Evolutionary conservation across 495 filamentous ascomycete species (phyloP), one percentile per base, ranked within the genome.

Genomic region (Trypethelium eluteriae): DNA sequence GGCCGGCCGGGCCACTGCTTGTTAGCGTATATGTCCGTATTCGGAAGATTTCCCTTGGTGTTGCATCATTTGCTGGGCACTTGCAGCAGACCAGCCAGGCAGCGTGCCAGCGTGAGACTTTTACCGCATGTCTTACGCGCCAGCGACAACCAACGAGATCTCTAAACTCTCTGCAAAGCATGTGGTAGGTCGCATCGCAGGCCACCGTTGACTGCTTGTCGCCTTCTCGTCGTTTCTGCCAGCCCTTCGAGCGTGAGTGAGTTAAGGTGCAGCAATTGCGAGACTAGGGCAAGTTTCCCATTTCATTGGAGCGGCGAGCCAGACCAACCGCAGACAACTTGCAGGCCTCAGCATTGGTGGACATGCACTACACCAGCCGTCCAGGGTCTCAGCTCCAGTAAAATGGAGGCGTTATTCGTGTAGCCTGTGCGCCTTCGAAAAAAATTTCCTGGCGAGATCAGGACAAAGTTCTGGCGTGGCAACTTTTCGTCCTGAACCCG

Each of bases 401-500:
- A 11, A 14, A n/a, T 18, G 53, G 6, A 44, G 41, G 41, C 7
- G 14, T 14, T 59, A 5, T 59, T 59, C 53, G 53, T 18, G 32
- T 35, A 11, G 53, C 53, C 53, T 34, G 53, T 59, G 32, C 53
- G 53, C 53, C 53, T 36, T n/a, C 53, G 53, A 59, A 59, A 59
- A 59, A 59, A 59, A 59, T 59, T 59, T 59, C 53, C 53, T 59
- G 18, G 18, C 53, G 53, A 59, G 53, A 59, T 59, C 53, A 59
- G 5, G 25, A 36, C 32, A 36, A 32, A n/a, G 25, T 35, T 36
- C 36, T 18, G 53, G 53, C 53, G 53, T 59, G 53, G 53, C 53
- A 14, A 35, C 53, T 59, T 59, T 32, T 59, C 53, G 53, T 59
- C 25, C 11, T 32, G 36, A 32, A 14, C 53, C 53, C 32, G 53